Evolutionary conservation across 1,284 basidiomycete species (phyloP).

Genomic region (Wolfiporia cocos): DNA sequence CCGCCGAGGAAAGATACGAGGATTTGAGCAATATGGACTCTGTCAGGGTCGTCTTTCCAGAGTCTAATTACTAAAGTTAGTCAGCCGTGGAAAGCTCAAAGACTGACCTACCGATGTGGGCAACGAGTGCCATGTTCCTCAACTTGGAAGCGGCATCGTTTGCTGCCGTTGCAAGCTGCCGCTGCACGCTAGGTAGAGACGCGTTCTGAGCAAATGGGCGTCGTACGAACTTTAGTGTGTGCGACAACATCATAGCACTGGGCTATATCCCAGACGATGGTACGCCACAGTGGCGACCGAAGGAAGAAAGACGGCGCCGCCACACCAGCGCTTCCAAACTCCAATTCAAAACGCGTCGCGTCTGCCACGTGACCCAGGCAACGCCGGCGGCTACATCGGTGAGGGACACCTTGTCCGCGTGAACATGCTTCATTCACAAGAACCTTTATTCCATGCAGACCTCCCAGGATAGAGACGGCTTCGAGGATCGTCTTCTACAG

Average conservation of each 20-base stretch:
- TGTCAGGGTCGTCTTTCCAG: constrained; percentile 87
- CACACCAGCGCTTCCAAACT: too few species aligned
- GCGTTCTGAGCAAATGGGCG: background rate
- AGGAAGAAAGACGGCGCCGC: too few species aligned
- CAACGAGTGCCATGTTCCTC: constrained; percentile 78
- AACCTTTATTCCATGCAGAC: background rate
- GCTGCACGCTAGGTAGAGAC: constrained; percentile 1
- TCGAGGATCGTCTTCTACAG: constrained; percentile 43
- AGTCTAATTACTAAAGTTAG: constrained; percentile 44
- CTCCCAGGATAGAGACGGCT: constrained; percentile 21
- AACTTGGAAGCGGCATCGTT: constrained; percentile 39
- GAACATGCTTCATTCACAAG: constrained; percentile 1
- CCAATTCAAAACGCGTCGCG: too few species aligned
- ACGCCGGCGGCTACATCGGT: too few species aligned
- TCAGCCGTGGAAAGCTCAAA: background rate
- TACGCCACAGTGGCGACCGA: too few species aligned
- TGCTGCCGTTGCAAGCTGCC: constrained; percentile 29
- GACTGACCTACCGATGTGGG: constrained; percentile 64
- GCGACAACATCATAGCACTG: too few species aligned
- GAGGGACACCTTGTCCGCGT: too few species aligned
- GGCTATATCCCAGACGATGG: too few species aligned
- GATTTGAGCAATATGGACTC: constrained; percentile 82
- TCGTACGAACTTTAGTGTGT: too few species aligned
- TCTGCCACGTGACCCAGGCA: too few species aligned
- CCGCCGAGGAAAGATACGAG: constrained; percentile 65